Conservation (phyloP, 140 eudicot species). For the Erigeron philadelphicus region DNA sequence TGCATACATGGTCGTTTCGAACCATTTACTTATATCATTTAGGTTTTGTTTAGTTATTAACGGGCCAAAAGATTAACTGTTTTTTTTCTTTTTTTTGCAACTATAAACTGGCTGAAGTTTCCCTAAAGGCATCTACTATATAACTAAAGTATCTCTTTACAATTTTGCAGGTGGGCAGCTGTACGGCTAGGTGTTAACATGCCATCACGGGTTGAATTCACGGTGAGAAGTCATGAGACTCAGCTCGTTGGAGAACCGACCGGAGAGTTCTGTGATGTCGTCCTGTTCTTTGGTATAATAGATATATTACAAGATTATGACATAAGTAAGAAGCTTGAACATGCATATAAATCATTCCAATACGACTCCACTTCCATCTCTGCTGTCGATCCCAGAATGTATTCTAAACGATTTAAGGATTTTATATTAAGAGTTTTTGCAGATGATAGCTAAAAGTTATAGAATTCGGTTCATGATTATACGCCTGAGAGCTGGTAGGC, state of each 20-base stretch:
- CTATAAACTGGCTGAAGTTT: too few relatives aligned
- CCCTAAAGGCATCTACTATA: too few relatives aligned
- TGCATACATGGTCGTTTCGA: neutral
- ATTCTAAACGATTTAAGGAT: slow-evolving; percentile 74
- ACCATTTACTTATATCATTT: neutral
- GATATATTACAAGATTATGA: slow-evolving; percentile 82
- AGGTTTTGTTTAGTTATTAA: neutral
- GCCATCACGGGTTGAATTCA: slow-evolving; percentile 67
- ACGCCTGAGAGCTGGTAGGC: slow-evolving; percentile 18
- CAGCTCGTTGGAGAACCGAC: slow-evolving; percentile 81
- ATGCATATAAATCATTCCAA: slow-evolving; percentile 84
- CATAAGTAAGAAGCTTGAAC: slow-evolving; percentile 85
- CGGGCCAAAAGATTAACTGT: too few relatives aligned
- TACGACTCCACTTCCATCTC: slow-evolving; percentile 78
- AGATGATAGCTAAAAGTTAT: slow-evolving; percentile 45
- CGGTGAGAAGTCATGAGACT: slow-evolving; percentile 55
- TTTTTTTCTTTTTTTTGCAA: too few relatives aligned
- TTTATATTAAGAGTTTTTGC: slow-evolving; percentile 64
- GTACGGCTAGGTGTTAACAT: slow-evolving; percentile 54
- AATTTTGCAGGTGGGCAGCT: slow-evolving; percentile 39
- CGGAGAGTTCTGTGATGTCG: slow-evolving; percentile 60
- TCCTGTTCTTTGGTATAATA: slow-evolving; percentile 70
- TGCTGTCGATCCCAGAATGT: slow-evolving; percentile 77
- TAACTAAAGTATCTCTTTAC: neutral
- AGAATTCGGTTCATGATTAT: slow-evolving; percentile 17